Base-by-base conservation (phyloP, 306 rosid species). In the Prosopis cineraria region DNA sequence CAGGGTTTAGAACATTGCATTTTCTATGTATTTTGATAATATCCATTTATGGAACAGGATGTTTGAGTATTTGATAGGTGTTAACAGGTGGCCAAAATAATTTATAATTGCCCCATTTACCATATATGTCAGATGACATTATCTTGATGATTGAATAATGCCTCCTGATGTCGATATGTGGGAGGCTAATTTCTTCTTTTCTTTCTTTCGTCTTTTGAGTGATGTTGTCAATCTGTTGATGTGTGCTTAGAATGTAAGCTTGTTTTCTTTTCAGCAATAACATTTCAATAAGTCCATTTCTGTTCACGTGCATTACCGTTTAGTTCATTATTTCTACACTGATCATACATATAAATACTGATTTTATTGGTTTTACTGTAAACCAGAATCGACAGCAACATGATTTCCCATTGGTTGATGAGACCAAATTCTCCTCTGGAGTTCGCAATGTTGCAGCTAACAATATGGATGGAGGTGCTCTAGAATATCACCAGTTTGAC, bases 401-500 rank as follows among this genome's bases (percentile, higher is more conserved):
- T 71, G 85, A 84, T 70, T 91, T 91, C 74, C 87, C 91, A 16
- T 70, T 90, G 84, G 84, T 88, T 55, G 91, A 84, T 77, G 91
- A 86, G 71, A 77, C 91, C 94, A 95, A 91, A 73, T 59, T 14
- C 53, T 73, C 91, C 69, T 77, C 89, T 13, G 91, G 91, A 79
- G 90, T 81, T 86, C 85, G 66, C 62, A 82, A 82, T 63, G 81
- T 77, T 69, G 79, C 90, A 70, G 80, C 83, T 72, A 88, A 82
- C 87, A 86, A 84, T 80, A 72, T 75, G 73, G 97, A 89, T 70
- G 98, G 94, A 72, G 77, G 81, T 77, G 79, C 88, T 78, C 83
- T 92, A 78, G 97, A 92, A 71, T 91, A 88, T 84, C 88, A 87
- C 70, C 98, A 87, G 79, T 86, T 79, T 87, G 96, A 91, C 80